Base-by-base conservation (phyloP, 768 basidiomycete species). In the Podaxis pistillaris region DNA sequence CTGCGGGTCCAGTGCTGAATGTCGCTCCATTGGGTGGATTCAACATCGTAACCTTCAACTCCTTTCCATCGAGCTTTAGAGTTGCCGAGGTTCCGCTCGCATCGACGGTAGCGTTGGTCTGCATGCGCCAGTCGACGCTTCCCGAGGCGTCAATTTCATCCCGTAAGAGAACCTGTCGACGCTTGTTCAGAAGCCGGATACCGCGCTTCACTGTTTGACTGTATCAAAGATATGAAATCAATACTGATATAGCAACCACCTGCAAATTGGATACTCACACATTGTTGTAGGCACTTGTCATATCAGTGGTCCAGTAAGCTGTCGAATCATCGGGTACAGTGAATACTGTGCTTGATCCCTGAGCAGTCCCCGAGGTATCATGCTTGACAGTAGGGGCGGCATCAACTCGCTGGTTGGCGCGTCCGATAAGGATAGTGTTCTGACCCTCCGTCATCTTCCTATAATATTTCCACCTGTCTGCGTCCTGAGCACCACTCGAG, bases 371-470 rank as follows among this genome's bases (percentile, higher is more conserved):
- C 2, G 80, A 78, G 8, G 78, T 71, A 6, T 71, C 80, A 66
- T 81, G 86, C 40, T 79, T 78, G n/a, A 80, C 80, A 22, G 77
- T 84, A 0, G 94, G 90, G 3, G 83, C 79, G 19, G 84, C 85
- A 17, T 77, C 72, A 51, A 97, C 92, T 63, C 87, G 82, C 76
- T 99, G 97, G 78, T 98, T 98, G 36, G 75, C 71, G 64, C 79
- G 77, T 67, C 83, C 83, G 66, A 98, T 81, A 58, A 96, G 70
- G 65, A 99, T 81, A 4, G 94, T 95, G 79, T 98, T 99, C 79
- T 99, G 97, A 2, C 97, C 97, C 75, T 96, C 94, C 3, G 96
- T 97, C 77, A 88, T 86, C 82, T 96, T 98, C 72, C 96, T 85
- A 81, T 97, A 99, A 78, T 97, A 98, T 65, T 84, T 69, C 96